A percentile compares a stretch with the other conserved stretches of the same genome.
Evolutionary conservation across 2,329 filamentous ascomycete species (phyloP).

Genomic region (Lachnellula occidentalis): DNA sequence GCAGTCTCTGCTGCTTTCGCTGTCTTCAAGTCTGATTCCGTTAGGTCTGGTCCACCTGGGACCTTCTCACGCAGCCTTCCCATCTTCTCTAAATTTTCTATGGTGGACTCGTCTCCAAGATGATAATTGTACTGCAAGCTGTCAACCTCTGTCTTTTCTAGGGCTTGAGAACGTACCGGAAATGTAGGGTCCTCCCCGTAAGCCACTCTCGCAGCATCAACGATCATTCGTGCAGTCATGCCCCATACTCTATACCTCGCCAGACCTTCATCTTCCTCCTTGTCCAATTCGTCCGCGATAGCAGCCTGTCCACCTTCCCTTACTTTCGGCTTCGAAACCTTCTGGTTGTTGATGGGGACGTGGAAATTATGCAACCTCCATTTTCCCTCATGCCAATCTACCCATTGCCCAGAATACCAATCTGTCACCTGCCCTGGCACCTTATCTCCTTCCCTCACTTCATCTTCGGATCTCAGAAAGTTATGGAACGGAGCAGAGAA

Average conservation of each 20-base stretch:
- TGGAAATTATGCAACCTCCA: conserved; percentile 92
- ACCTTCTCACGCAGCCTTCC: conserved; percentile 48
- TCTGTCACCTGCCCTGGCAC: conserved; percentile 30
- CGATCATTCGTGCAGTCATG: conserved; percentile 86
- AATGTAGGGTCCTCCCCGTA: conserved; percentile 81
- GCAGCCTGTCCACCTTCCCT: conserved; percentile 39
- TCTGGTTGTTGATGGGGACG: conserved; percentile 71
- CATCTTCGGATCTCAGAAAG: conserved; percentile 62
- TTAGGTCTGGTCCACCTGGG: conserved; percentile 44
- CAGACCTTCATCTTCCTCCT: conserved; percentile 40
- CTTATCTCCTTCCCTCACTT: conserved; percentile 36
- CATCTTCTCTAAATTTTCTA: conserved; percentile 48
- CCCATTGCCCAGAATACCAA: conserved; percentile 87
- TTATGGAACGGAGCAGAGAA: conserved; percentile 86
- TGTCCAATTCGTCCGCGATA: conserved; percentile 40
- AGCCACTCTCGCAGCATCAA: conserved; percentile 80
- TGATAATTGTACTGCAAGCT: conserved; percentile 25
- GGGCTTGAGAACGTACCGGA: conserved; percentile 42
- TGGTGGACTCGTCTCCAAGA: conserved; percentile 56
- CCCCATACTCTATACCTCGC: conserved; percentile 82
- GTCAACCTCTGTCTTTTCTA: conserved; percentile 4
- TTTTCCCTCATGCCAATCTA: conserved; percentile 67
- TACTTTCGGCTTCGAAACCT: conserved; percentile 53
- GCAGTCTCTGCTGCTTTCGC: conserved; percentile 3
- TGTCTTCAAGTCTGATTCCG: conserved; percentile 42